Evolutionary conservation across 257 asterid species (phyloP), one percentile per base, ranked within the genome.

Genomic region (Ocimum tenuiflorum): DNA sequence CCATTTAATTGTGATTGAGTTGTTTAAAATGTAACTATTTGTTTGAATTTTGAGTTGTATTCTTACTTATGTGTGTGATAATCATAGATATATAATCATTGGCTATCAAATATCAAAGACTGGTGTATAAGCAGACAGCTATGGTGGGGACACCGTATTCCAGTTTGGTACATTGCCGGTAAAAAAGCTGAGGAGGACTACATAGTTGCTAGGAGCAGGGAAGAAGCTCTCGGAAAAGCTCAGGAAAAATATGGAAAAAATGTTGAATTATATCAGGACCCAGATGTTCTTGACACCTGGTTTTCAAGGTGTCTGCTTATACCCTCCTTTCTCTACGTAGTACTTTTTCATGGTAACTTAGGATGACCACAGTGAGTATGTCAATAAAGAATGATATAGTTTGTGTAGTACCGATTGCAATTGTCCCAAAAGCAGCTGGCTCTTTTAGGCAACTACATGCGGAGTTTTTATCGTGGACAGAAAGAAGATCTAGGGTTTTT

Each of bases 81-180:
- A 42, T 54, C 68, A 56, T 67, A 92, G 99, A 92, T 87, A 79
- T 92, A 92, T 73, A 86, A 89, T 73, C 99, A 87, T 75, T 92
- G 97, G 99, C 83, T 92, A 49, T 87, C 97, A 36, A 89, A 92
- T 71, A 92, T 92, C 85, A 92, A 92, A 78, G 97, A 92, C 80
- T 92, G 99, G 99, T 92, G 99, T 73, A 92, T 92, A 73, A 92
- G 99, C 85, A 78, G 99, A 75, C 99, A 92, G 77, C 82, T 89
- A 18, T 92, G 99, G 99, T 92, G 99, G 99, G 99, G 99, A 47
- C 99, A 92, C 68, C 96, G 96, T 13, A 89, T 92, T 75, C 99
- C 99, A 27, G 99, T 92, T 60, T 92, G 97, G 99, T 92, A 92
- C 72, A 75, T 89, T 76, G 89, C 70, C 42, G 99, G 96, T 67